These are phyloP conservation scores for Gyrodon lividus DNA, from an alignment of 768 basidiomycete genomes.

Conservation along the genomic window DNA sequence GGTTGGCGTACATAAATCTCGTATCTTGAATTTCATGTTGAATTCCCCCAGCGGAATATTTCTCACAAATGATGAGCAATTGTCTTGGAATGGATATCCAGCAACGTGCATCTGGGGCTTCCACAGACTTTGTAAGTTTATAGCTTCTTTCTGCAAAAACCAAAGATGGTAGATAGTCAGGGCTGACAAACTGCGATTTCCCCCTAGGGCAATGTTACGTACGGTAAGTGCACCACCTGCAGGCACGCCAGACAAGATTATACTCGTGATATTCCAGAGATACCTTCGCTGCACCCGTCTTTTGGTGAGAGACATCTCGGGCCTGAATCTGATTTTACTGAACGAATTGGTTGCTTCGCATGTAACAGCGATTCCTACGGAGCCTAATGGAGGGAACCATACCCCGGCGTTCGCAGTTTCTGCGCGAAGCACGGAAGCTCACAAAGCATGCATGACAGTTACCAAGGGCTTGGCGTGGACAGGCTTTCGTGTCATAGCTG, in stretches of 20 bases:
- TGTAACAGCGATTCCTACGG: constrained; percentile 65
- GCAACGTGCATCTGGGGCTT: constrained; percentile 49
- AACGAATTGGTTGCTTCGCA: constrained; percentile 14
- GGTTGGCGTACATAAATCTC: constrained; percentile 12
- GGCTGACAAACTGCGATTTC: constrained; percentile 16
- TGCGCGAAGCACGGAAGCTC: constrained; percentile 60
- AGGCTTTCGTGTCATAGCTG: constrained; percentile 57
- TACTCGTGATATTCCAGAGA: constrained; percentile 36
- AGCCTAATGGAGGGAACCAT: constrained; percentile 71
- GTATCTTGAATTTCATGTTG: not conserved
- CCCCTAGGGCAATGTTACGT: constrained; percentile 69
- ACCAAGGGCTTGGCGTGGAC: constrained; percentile 63
- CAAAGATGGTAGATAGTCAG: not conserved
- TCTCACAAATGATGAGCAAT: constrained; percentile 44
- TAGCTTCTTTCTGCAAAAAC: not conserved
- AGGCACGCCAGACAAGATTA: constrained; percentile 7
- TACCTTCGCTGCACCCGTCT: constrained; percentile 64
- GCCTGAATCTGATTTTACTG: constrained; percentile 20
- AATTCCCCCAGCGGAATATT: constrained; percentile 46
- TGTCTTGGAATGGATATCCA: constrained; percentile 43
- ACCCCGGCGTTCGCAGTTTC: constrained; percentile 64
- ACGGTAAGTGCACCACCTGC: constrained; percentile 43
- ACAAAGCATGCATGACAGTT: constrained; percentile 53
- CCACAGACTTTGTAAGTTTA: constrained; percentile 73
- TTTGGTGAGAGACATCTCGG: constrained; percentile 43